Base-by-base conservation (phyloP, 169 alveolate genomes). In the Eimeria acervulina region DNA sequence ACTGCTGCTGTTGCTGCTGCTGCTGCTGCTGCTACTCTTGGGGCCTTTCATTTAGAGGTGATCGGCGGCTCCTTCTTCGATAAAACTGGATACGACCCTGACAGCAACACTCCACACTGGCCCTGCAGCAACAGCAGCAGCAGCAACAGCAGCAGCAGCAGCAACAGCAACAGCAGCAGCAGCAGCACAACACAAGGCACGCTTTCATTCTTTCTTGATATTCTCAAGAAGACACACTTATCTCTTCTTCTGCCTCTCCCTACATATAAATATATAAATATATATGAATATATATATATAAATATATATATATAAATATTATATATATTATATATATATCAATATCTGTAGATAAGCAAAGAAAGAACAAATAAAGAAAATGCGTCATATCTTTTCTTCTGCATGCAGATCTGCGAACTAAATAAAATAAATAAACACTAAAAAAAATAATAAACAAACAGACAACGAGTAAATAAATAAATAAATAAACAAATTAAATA, bases 41-140 rank as follows among this genome's bases (percentile, higher is more conserved):
- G 10, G 28, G 78, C 15, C 10, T 6, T 47, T 7, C 12, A 47
- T 12, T 47, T 47, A 47, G 55, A 7, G 47, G 38, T 5, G 85
- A 17, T 19, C n/a, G 40, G 40, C 21, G 47, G 89, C n/a, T 74
- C 19, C 44, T 23, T 33, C 38, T 61, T 31, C 66, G 26, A 42
- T 33, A 88, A 61, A 26, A 59, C 38, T 26, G 96, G 96, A 95
- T 92, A 95, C 6, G 96, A 92, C 12, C 96, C 88, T 12, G 44
- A 13, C 87, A 90, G 70, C 36, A 63, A 68, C 40, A 95, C 7
- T 2, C 97, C 97, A 89, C 97, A 95, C 61, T 66, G 80, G n/a
- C 96, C 96, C 88, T 59, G 72, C 36, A 33, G 85, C 38, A 26
- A 31, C 38, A 74, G 38, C 44, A 74, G 36, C 76, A 66, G 36